Conservation (phyloP, 345 rosid genomes). For the Ceriops zippeliana region DNA sequence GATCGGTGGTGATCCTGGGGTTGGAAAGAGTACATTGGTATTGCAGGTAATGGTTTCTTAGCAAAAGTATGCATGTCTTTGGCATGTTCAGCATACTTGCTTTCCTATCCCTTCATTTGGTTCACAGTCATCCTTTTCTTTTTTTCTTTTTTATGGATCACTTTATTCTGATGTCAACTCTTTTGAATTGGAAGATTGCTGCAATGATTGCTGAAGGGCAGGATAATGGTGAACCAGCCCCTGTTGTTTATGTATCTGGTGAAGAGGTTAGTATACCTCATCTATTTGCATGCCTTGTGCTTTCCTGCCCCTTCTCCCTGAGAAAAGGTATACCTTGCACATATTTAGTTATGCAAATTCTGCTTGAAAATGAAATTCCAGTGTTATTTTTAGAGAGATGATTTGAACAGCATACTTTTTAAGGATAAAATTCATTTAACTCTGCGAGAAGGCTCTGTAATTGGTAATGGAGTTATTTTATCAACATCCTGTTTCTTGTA, state of each 20-base stretch:
- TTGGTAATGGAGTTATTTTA: background rate
- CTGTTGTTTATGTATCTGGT: conserved; percentile 85
- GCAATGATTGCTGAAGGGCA: conserved; percentile 60
- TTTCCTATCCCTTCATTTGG: background rate
- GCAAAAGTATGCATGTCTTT: background rate
- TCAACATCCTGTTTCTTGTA: background rate
- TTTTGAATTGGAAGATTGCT: conserved; percentile 57
- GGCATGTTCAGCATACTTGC: background rate
- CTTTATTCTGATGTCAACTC: conserved; percentile 20
- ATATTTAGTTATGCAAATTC: background rate
- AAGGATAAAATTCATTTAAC: background rate
- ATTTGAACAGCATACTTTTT: too few relatives aligned
- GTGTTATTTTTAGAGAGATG: background rate
- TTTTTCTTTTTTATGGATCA: conserved; percentile 1
- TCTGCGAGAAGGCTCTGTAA: background rate
- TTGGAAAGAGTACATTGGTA: conserved; percentile 91
- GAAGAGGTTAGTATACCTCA: conserved; percentile 68
- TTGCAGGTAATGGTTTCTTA: conserved; percentile 55
- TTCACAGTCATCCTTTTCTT: background rate
- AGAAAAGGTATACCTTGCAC: background rate
- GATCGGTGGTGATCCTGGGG: conserved; percentile 95
- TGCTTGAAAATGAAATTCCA: background rate
- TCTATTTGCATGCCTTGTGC: background rate
- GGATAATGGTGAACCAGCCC: conserved; percentile 47
- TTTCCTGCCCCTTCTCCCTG: background rate